These are phyloP conservation scores for Penicillium macrosclerotiorum DNA, from an alignment of 495 filamentous ascomycete species.

Conservation along the genomic window DNA sequence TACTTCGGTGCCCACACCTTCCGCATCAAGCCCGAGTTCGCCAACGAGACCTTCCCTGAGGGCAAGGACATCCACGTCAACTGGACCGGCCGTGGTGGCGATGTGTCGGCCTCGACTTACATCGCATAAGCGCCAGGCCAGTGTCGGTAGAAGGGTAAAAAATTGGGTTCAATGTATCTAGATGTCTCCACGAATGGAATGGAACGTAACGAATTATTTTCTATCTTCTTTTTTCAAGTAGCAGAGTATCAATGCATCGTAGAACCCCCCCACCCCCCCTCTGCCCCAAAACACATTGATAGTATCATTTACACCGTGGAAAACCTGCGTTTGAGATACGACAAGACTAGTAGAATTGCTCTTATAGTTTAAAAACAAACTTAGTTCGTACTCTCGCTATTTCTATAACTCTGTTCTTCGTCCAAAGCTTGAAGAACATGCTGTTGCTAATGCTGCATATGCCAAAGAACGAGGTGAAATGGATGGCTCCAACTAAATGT, in stretches of 20 bases:
- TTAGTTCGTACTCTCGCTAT: no score
- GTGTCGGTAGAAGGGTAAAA: conserved; percentile 26
- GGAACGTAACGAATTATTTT: conserved; percentile 23
- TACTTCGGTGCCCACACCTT: conserved; percentile 99
- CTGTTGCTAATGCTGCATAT: no score
- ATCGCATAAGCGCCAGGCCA: conserved; percentile 64
- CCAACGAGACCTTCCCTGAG: conserved; percentile 77
- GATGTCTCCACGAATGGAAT: conserved; percentile 29
- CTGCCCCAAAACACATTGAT: no score
- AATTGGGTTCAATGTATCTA: conserved; percentile 32
- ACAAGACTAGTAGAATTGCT: no score
- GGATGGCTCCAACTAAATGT: no score
- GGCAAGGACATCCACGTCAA: conserved; percentile 96
- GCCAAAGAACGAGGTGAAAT: no score
- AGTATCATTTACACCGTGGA: no score
- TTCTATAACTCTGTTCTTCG: no score
- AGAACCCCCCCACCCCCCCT: no score
- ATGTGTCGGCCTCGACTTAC: conserved; percentile 96
- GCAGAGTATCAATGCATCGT: neutral
- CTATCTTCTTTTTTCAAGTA: neutral
- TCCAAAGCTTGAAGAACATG: no score
- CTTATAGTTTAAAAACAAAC: no score
- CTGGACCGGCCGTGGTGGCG: conserved; percentile 97
- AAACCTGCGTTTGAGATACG: no score
- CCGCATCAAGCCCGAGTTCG: conserved; percentile 89